A percentile compares a stretch with the other conserved stretches of the same genome.
phyloP scores from a whole-genome alignment of 192 early-diverging fungal species.

The Allomyces arbusculus region DNA sequence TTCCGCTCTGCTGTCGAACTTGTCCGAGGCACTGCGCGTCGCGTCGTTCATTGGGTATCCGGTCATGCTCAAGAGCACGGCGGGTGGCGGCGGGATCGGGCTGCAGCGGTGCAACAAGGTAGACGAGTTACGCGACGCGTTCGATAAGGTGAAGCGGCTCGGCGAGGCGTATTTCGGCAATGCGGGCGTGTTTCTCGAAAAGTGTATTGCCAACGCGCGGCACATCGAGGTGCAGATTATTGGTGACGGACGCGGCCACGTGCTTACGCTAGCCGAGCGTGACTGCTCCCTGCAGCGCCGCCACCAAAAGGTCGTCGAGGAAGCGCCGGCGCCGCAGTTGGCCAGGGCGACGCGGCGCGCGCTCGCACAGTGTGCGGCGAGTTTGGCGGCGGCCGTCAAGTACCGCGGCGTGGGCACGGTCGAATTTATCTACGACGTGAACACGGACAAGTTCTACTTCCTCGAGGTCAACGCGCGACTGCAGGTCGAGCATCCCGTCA shows the following conservation, averaged over 20 bases:
- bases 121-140: no score
- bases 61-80: no score
- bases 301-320: slow-evolving; percentile 47
- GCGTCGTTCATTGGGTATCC: no score
- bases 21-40: no score
- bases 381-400: slow-evolving; percentile 20
- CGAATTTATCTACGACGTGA: slow-evolving; percentile 30
- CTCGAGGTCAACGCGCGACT: slow-evolving; percentile 46
- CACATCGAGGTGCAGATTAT: slow-evolving; percentile 24
- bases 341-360: slow-evolving; percentile 2
- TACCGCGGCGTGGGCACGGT: slow-evolving; percentile 41
- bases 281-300: slow-evolving; percentile 43
- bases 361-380: slow-evolving; percentile 17
- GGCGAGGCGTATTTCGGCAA: no score
- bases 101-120: no score
- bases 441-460: slow-evolving; percentile 30
- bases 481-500: slow-evolving; percentile 48
- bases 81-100: no score
- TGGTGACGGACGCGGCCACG: slow-evolving; percentile 26
- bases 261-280: slow-evolving; percentile 31
- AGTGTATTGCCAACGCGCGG: slow-evolving; percentile 1
- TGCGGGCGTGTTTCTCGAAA: no score
- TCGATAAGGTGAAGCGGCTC: no score
- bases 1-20: no score
- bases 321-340: slow-evolving; percentile 12